Percentiles rank a stretch among this genome's conserved stretches.
Evolutionary conservation across 2,329 filamentous ascomycete genomes (phyloP).

Genomic region (Stromatinia cepivora): DNA sequence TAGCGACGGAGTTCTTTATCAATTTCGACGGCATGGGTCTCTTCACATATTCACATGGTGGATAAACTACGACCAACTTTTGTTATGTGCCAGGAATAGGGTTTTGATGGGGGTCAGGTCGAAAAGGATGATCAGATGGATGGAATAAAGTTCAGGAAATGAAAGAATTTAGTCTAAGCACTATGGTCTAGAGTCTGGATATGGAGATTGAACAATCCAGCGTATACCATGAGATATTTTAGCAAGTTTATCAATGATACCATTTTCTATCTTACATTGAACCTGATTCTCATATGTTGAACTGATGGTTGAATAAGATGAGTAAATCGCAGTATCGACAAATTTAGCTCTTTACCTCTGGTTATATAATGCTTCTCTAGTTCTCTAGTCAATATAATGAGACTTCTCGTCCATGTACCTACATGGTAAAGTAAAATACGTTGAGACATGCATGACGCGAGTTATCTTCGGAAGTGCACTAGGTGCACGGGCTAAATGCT

Average conservation of each 20-base stretch:
- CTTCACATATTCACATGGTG: background rate
- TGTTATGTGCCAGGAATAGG: background rate
- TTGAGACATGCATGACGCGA: background rate
- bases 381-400: background rate
- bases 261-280: background rate
- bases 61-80: background rate
- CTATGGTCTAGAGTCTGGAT: background rate
- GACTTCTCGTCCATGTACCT: too few relatives aligned
- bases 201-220: background rate
- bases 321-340: background rate
- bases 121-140: background rate
- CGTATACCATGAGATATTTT: background rate
- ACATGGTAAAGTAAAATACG: too few relatives aligned
- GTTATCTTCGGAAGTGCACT: background rate
- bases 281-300: background rate
- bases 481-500: background rate
- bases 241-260: slow-evolving; percentile 4
- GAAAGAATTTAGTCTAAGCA: background rate
- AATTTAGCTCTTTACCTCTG: background rate
- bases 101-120: background rate
- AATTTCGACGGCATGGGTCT: background rate
- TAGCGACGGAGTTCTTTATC: slow-evolving; percentile 33
- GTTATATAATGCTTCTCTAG: background rate
- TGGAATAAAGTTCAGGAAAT: background rate
- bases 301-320: background rate